These are phyloP conservation scores for Phytophthora citrophthora DNA, from an alignment of 352 stramenopile species.

Conservation along the genomic window DNA sequence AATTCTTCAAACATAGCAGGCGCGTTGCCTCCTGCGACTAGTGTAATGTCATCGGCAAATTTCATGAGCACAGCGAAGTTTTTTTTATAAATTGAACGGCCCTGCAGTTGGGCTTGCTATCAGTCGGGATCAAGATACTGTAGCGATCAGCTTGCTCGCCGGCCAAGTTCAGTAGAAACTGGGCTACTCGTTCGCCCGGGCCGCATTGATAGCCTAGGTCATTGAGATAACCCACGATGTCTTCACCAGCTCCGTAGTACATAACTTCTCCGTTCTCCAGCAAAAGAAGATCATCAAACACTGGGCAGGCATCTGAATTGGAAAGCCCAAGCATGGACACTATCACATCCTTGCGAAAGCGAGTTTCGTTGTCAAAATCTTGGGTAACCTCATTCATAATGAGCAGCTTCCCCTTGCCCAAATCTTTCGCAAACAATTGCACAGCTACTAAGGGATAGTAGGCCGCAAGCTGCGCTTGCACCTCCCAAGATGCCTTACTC, in stretches of 20 bases:
- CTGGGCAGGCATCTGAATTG: constrained; percentile 12
- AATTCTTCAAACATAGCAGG: background rate
- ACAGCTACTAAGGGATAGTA: constrained; percentile 29
- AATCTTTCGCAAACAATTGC: constrained; percentile 16
- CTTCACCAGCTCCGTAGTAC: constrained; percentile 20
- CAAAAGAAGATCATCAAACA: constrained; percentile 33
- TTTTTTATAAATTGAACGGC: no score
- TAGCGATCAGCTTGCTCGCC: constrained; percentile 15
- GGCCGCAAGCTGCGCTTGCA: constrained; percentile 15
- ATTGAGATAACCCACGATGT: constrained; percentile 23
- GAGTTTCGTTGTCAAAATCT: constrained; percentile 16
- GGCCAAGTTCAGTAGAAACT: constrained; percentile 40
- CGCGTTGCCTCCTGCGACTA: constrained; percentile 5
- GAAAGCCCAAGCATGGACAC: constrained; percentile 20
- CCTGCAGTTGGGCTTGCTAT: no score
- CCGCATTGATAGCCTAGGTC: constrained; percentile 30
- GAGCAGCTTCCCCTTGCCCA: constrained; percentile 31
- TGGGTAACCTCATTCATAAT: constrained; percentile 27
- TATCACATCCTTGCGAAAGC: constrained; percentile 14
- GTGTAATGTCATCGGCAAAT: no score
- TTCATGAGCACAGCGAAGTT: no score
- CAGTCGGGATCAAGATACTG: constrained; percentile 9
- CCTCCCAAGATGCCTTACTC: constrained; percentile 19
- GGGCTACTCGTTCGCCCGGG: constrained; percentile 8
- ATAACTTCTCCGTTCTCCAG: constrained; percentile 23